Conservation (phyloP, 129 eudicot genomes). For the Ambrosia artemisiifolia region DNA sequence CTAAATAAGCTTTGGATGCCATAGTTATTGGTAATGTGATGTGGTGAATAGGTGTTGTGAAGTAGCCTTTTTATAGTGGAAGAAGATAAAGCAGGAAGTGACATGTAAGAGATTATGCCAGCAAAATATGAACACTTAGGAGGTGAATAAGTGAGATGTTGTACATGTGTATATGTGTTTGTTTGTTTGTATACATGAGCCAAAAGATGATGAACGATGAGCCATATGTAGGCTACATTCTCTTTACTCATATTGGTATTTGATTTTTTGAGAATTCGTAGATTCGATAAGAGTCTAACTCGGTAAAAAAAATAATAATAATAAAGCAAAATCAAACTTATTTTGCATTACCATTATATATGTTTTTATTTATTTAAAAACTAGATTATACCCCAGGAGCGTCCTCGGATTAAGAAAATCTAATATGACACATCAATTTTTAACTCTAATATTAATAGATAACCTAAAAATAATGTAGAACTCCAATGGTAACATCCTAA, state of each 20-base stretch:
- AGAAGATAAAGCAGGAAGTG: conserved; percentile 22
- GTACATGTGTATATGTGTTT: conserved; percentile 10
- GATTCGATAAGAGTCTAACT: no score
- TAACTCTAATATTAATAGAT: no score
- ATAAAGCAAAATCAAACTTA: no score
- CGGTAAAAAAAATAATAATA: no score
- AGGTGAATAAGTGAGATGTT: neutral
- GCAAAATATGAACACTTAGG: conserved; percentile 1
- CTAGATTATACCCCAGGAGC: no score
- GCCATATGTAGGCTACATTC: neutral
- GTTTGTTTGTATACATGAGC: neutral
- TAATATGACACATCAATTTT: no score
- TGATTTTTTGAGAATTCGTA: no score
- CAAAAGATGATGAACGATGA: neutral
- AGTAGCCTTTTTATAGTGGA: conserved; percentile 13
- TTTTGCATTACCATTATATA: no score
- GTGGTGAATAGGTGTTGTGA: conserved; percentile 20
- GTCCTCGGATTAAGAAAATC: no score
- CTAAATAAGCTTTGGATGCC: conserved; percentile 26
- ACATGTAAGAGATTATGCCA: conserved; percentile 16
- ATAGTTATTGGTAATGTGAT: conserved; percentile 2
- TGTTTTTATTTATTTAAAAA: no score
- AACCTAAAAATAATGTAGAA: no score
- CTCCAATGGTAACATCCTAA: no score
- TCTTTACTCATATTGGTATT: neutral